Percentiles rank a stretch among this genome's conserved stretches.
phyloP scores from a whole-genome alignment of 495 filamentous ascomycete genomes.

The Hyaloscypha bicolor region DNA sequence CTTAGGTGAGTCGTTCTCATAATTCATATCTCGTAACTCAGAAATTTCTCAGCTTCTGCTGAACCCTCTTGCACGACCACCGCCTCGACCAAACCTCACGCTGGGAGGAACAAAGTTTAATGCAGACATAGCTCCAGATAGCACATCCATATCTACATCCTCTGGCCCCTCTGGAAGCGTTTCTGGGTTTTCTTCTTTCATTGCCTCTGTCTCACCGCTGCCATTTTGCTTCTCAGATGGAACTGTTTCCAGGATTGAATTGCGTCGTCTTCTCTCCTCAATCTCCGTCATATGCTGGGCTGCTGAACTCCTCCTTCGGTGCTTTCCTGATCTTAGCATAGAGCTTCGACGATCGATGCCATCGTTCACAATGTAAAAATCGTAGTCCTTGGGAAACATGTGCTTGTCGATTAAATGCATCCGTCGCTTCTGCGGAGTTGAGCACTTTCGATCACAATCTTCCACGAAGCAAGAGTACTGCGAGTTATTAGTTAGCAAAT shows the following conservation, averaged over 20 bases:
- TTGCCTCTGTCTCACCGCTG: constrained; percentile 14
- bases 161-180: constrained; percentile 3
- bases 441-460: constrained; percentile 83
- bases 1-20: background rate
- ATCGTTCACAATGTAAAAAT: constrained; percentile 84
- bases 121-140: constrained; percentile 80
- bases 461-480: constrained; percentile 91
- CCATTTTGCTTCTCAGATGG: constrained; percentile 30
- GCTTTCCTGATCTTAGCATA: constrained; percentile 57
- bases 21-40: constrained; percentile 14
- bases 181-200: background rate
- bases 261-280: constrained; percentile 53
- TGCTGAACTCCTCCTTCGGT: constrained; percentile 31
- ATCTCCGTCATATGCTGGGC: constrained; percentile 27
- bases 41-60: constrained; percentile 38
- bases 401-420: constrained; percentile 94
- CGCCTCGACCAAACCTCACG: constrained; percentile 68
- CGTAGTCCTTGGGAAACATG: constrained; percentile 88
- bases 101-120: constrained; percentile 81
- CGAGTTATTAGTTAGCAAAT: background rate
- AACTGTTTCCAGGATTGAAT: constrained; percentile 40
- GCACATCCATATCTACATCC: constrained; percentile 66
- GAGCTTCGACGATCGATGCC: constrained; percentile 85
- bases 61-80: constrained; percentile 29
- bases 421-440: constrained; percentile 77